These are phyloP conservation scores for Leccinum incarnatum DNA, from an alignment of 768 basidiomycete species.

Conservation along the genomic window DNA sequence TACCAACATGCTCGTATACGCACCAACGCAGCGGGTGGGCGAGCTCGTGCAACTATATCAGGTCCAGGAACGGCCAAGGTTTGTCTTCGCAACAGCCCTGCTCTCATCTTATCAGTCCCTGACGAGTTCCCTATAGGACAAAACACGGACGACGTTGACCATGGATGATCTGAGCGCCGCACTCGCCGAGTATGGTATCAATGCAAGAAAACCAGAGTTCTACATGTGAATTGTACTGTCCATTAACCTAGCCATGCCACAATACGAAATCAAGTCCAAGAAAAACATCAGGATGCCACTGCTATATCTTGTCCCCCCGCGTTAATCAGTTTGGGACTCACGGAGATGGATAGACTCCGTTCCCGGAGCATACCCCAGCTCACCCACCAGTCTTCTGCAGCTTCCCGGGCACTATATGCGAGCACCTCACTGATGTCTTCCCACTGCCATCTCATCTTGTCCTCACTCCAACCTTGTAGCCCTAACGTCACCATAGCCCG, in stretches of 20 bases:
- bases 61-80: constrained; percentile 69
- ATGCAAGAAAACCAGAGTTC: constrained; percentile 90
- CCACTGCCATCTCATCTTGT: constrained; percentile 45
- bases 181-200: constrained; percentile 94
- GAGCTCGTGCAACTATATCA: constrained; percentile 52
- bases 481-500: constrained; percentile 12
- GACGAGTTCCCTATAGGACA: constrained; percentile 51
- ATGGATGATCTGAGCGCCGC: constrained; percentile 97
- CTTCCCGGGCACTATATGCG: constrained; percentile 49
- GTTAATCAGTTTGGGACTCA: background rate
- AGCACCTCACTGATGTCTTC: constrained; percentile 48
- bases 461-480: constrained; percentile 42
- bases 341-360: constrained; percentile 19
- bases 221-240: constrained; percentile 53
- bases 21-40: constrained; percentile 77
- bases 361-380: constrained; percentile 48
- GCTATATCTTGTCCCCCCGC: background rate
- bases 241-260: background rate
- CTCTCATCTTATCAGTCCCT: constrained; percentile 3
- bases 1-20: constrained; percentile 97
- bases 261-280: background rate
- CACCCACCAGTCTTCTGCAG: constrained; percentile 60
- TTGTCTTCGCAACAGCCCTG: constrained; percentile 18
- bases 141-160: constrained; percentile 89
- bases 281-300: background rate